Conservation (phyloP, 495 filamentous ascomycete species). For the Aspergillus carlsbadensis region DNA sequence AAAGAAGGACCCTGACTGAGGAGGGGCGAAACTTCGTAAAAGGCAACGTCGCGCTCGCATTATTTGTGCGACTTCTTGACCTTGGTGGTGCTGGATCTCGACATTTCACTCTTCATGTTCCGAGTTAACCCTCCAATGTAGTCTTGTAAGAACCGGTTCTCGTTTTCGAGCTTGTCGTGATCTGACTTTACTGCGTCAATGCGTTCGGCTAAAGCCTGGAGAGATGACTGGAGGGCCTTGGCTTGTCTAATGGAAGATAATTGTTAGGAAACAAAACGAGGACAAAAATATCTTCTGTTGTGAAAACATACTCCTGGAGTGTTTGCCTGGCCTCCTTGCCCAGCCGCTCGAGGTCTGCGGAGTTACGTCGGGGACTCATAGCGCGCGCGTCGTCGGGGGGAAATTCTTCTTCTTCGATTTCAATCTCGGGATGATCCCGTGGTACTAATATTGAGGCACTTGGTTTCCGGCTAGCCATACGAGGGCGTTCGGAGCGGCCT, state of each 20-base stretch:
- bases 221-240: conserved; percentile 78
- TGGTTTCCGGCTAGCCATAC: conserved; percentile 63
- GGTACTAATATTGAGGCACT: conserved; percentile 81
- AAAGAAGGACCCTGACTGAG: conserved; percentile 11
- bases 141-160: conserved; percentile 93
- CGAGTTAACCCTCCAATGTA: conserved; percentile 61
- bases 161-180: conserved; percentile 89
- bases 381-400: conserved; percentile 85
- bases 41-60: background rate
- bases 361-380: conserved; percentile 92
- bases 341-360: conserved; percentile 81
- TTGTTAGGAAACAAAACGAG: background rate
- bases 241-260: conserved; percentile 65
- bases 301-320: conserved; percentile 58
- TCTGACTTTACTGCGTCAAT: conserved; percentile 93
- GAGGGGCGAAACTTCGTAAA: conserved; percentile 1
- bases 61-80: conserved; percentile 48
- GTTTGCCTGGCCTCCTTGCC: conserved; percentile 72
- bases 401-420: conserved; percentile 64
- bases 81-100: conserved; percentile 41
- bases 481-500: conserved; percentile 48
- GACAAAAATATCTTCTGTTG: background rate
- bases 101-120: conserved; percentile 52
- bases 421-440: conserved; percentile 66
- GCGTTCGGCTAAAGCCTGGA: conserved; percentile 83